Conservation (phyloP, 2,329 filamentous ascomycete species). For the Cercospora zeina region DNA sequence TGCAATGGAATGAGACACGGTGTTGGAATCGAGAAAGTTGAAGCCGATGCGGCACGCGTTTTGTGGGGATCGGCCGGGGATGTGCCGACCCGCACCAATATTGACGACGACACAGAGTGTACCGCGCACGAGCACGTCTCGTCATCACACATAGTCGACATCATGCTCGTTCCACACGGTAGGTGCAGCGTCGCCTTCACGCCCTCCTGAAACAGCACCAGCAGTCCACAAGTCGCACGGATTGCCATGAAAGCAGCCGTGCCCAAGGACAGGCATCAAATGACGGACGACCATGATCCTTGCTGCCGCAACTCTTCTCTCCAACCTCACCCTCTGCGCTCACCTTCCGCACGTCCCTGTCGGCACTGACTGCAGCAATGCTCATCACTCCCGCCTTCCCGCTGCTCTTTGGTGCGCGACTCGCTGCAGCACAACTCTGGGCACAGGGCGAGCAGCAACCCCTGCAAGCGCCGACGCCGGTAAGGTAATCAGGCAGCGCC, state of each 20-base stretch:
- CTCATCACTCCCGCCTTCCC: not conserved
- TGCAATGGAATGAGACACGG: constrained; percentile 4
- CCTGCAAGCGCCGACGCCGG: constrained; percentile 1
- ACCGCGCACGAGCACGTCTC: not conserved
- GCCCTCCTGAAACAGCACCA: not conserved
- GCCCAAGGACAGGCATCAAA: not conserved
- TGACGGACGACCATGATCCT: not conserved
- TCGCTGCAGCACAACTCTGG: not conserved
- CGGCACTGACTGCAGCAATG: not conserved
- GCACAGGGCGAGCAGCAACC: not conserved
- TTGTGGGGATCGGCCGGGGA: not conserved
- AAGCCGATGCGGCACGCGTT: not conserved
- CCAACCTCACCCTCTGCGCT: not conserved
- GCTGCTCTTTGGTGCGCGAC: not conserved
- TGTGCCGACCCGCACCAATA: not conserved
- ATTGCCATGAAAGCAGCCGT: too few species aligned
- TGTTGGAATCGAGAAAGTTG: too few species aligned
- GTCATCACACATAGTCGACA: not conserved
- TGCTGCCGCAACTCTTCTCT: not conserved
- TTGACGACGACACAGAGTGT: not conserved
- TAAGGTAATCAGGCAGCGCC: not conserved
- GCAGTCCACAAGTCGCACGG: too few species aligned
- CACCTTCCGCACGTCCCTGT: not conserved
- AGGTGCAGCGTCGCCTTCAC: not conserved
- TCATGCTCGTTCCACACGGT: not conserved